Conservation (phyloP, 2,329 filamentous ascomycete species). For the Ascochyta rabiei region DNA sequence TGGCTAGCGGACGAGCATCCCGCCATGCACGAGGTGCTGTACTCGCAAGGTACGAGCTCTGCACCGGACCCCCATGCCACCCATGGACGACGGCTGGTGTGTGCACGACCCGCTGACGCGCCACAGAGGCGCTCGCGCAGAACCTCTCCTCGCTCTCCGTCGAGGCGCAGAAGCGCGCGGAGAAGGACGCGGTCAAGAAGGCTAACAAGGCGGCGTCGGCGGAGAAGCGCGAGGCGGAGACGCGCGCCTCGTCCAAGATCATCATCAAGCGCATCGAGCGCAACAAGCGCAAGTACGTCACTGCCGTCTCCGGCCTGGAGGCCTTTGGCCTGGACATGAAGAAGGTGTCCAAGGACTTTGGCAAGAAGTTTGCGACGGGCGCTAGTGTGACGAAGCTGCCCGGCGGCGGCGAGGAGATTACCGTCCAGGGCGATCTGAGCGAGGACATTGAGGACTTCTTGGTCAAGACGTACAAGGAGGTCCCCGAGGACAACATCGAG, state of each 20-base stretch:
- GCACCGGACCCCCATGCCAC: too few species aligned
- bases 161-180: constrained; percentile 90
- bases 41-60: constrained; percentile 73
- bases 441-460: constrained; percentile 94
- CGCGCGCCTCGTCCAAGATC: constrained; percentile 80
- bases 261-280: constrained; percentile 96
- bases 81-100: too few species aligned
- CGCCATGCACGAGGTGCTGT: constrained; percentile 76
- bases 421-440: constrained; percentile 95
- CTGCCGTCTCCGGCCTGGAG: constrained; percentile 87
- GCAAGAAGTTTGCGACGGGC: constrained; percentile 98
- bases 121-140: constrained; percentile 70
- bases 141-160: constrained; percentile 85
- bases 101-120: too few species aligned
- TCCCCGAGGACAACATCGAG: constrained; percentile 95
- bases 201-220: constrained; percentile 89
- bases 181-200: constrained; percentile 97
- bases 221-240: constrained; percentile 81
- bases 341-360: constrained; percentile 94
- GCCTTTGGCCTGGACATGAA: constrained; percentile 91
- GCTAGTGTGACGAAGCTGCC: constrained; percentile 88
- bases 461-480: constrained; percentile 83
- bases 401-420: constrained; percentile 90
- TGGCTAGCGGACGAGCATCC: constrained; percentile 83
- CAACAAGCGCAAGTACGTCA: constrained; percentile 97